A percentile compares a stretch with the other conserved stretches of the same genome.
Conservation (phyloP, 2,329 filamentous ascomycete genomes). For the Colletotrichum sp. region DNA sequence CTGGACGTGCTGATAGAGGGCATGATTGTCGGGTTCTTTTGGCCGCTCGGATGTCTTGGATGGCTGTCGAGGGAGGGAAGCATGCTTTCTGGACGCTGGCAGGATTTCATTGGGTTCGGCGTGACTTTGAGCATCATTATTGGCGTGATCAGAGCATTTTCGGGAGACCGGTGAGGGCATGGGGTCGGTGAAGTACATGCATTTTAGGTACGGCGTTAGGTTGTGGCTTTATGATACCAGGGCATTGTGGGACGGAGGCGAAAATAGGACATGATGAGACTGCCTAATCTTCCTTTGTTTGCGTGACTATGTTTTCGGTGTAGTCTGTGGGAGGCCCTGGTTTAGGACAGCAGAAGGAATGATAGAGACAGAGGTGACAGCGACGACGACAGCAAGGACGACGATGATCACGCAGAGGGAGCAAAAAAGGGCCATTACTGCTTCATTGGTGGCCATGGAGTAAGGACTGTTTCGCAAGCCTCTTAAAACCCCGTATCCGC, state of each 20-base stretch:
- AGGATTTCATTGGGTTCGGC: constrained; percentile 86
- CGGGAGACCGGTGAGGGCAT: neutral
- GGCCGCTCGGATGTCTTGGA: constrained; percentile 83
- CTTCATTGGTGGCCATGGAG: constrained; percentile 22
- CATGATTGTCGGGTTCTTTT: constrained; percentile 92
- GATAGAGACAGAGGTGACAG: rapidly evolving
- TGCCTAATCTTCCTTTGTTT: rapidly evolving
- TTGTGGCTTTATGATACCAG: constrained; percentile 8
- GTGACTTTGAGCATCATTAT: constrained; percentile 64
- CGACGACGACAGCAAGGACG: neutral
- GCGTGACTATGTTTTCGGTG: neutral
- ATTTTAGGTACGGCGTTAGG: neutral
- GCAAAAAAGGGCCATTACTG: constrained; percentile 20
- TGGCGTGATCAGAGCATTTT: constrained; percentile 35
- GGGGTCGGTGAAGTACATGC: neutral
- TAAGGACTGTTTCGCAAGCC: neutral
- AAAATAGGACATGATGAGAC: neutral
- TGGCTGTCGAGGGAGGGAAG: constrained; percentile 89
- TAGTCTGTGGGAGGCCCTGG: neutral
- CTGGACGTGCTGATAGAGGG: constrained; percentile 89
- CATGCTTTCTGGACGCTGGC: constrained; percentile 83
- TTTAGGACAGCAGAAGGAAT: neutral
- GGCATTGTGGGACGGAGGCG: neutral
- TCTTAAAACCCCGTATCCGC: constrained; percentile 6
- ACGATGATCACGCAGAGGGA: neutral